These are phyloP conservation scores for Actinidia polygama DNA, from an alignment of 179 eudicot species.

Conservation along the genomic window DNA sequence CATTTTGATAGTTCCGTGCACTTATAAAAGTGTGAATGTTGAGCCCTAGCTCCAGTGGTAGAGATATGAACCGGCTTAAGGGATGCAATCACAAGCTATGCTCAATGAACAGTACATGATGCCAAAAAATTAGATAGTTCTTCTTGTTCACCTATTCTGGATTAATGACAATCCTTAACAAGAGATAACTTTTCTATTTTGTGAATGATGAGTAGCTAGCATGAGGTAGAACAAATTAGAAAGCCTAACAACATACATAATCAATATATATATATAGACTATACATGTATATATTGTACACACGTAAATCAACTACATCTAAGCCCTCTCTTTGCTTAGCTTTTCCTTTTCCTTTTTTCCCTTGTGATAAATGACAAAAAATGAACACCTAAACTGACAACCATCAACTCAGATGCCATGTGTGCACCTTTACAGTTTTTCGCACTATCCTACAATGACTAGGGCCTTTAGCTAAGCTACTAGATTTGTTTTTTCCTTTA, in stretches of 20 bases:
- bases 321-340: too few relatives aligned
- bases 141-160: neutral
- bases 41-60: neutral
- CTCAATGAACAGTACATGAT: neutral
- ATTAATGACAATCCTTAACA: too few relatives aligned
- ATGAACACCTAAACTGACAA: conserved; percentile 1
- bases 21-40: neutral
- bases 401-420: neutral
- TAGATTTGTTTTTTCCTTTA: neutral
- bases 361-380: too few relatives aligned
- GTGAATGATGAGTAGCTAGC: neutral
- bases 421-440: neutral
- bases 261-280: too few relatives aligned
- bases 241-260: too few relatives aligned
- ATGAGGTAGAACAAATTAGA: neutral
- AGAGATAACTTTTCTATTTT: neutral
- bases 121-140: neutral
- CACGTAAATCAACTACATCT: too few relatives aligned
- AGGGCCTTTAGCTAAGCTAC: neutral
- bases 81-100: neutral
- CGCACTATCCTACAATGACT: neutral
- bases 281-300: too few relatives aligned
- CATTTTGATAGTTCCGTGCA: too few relatives aligned
- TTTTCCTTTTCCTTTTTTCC: too few relatives aligned
- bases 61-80: neutral